phyloP scores from a whole-genome alignment of 2,329 filamentous ascomycete genomes.

The Talaromyces sp. region DNA sequence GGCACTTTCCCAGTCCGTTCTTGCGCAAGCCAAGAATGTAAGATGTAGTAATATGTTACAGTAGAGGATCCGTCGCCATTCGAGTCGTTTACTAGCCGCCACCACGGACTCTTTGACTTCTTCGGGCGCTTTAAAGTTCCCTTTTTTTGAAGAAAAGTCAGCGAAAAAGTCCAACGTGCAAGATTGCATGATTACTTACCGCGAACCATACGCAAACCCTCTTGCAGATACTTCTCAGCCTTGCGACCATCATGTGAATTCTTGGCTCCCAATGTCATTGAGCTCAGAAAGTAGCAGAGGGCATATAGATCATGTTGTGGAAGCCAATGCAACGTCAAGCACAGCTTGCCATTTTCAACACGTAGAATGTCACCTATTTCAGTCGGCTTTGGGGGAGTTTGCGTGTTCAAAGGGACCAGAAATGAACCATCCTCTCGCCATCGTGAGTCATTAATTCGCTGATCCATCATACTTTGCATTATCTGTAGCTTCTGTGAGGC shows the following conservation, averaged over 20 bases:
- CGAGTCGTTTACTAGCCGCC: constrained; percentile 55
- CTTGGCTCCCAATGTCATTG: constrained; percentile 53
- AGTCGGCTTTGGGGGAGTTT: constrained; percentile 36
- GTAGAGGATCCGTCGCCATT: constrained; percentile 63
- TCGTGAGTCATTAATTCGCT: constrained; percentile 42
- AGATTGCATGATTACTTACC: constrained; percentile 32
- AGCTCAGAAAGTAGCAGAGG: constrained; percentile 57
- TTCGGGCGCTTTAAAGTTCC: constrained; percentile 37
- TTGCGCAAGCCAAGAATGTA: constrained; percentile 65
- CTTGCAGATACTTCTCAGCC: constrained; percentile 54
- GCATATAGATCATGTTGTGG: constrained; percentile 57
- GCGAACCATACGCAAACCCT: constrained; percentile 53
- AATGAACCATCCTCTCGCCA: constrained; percentile 49
- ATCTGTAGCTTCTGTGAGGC: constrained; percentile 52
- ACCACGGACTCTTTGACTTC: constrained; percentile 52
- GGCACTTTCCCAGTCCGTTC: constrained; percentile 66
- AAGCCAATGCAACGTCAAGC: constrained; percentile 58
- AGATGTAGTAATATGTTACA: constrained; percentile 69
- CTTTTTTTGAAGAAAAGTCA: constrained; percentile 24
- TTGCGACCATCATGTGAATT: constrained; percentile 54
- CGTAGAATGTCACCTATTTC: constrained; percentile 43
- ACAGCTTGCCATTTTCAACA: constrained; percentile 41
- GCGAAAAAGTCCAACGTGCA: constrained; percentile 13
- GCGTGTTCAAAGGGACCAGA: constrained; percentile 44
- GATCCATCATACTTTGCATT: constrained; percentile 54